phyloP scores from a whole-genome alignment of 768 basidiomycete genomes.

The Kwoniella heveanensis region DNA sequence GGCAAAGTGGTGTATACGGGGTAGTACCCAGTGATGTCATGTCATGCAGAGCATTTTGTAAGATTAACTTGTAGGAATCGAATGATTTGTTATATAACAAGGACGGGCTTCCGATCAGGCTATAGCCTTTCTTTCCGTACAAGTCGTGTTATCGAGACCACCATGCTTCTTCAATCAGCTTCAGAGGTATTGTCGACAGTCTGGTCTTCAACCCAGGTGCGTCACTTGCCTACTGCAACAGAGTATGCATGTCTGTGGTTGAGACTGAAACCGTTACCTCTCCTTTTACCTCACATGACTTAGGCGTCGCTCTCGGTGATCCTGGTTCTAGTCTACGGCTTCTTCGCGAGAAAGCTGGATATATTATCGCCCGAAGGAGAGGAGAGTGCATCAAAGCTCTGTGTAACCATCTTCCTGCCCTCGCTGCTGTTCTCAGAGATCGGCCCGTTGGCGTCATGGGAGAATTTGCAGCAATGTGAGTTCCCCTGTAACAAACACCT shows the following conservation, averaged over 20 bases:
- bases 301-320: conserved; percentile 51
- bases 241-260: too few species aligned
- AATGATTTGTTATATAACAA: neutral
- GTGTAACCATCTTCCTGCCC: conserved; percentile 51
- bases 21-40: too few species aligned
- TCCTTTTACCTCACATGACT: neutral
- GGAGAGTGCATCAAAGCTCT: conserved; percentile 44
- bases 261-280: too few species aligned
- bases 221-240: too few species aligned
- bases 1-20: too few species aligned
- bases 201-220: conserved; percentile 37
- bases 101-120: neutral
- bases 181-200: conserved; percentile 36
- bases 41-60: too few species aligned
- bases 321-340: conserved; percentile 49
- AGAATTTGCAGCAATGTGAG: conserved; percentile 50
- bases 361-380: conserved; percentile 44
- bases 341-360: conserved; percentile 31
- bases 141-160: neutral
- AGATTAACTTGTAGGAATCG: too few species aligned
- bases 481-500: conserved; percentile 2
- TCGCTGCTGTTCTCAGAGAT: conserved; percentile 55
- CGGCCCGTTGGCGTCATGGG: conserved; percentile 49
- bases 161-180: neutral
- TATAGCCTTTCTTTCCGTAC: neutral